Percentiles rank a stretch among this genome's conserved stretches.
Conservation (phyloP, 2,329 filamentous ascomycete genomes). For the Ceratocystis alfenasii region DNA sequence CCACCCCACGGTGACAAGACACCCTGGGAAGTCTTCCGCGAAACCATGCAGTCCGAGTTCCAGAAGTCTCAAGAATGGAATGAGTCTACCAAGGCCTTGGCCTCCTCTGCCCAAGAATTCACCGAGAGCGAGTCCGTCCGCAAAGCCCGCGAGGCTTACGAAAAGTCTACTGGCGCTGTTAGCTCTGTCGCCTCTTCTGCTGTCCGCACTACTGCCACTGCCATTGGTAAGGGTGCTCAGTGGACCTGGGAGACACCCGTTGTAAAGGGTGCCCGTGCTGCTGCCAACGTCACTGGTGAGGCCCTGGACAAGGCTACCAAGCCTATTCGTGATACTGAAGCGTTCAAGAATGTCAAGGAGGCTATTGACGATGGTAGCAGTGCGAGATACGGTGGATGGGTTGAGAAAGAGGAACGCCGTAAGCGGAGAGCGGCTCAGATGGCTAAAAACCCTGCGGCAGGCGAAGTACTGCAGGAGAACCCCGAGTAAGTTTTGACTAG, state of each 20-base stretch:
- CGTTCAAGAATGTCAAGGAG: conserved; percentile 87
- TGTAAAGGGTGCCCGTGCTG: conserved; percentile 80
- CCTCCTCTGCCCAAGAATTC: conserved; percentile 79
- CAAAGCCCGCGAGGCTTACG: conserved; percentile 73
- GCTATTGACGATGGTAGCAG: conserved; percentile 96
- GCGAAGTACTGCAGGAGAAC: conserved; percentile 63
- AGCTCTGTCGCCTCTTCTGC: conserved; percentile 66
- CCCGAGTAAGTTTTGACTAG: conserved; percentile 58
- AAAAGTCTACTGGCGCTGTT: conserved; percentile 73
- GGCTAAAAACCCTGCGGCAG: conserved; percentile 38
- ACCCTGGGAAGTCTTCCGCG: conserved; percentile 96
- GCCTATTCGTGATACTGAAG: conserved; percentile 86
- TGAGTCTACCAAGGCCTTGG: conserved; percentile 90
- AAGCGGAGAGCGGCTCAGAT: conserved; percentile 65
- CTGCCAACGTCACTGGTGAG: conserved; percentile 72
- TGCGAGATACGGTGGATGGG: conserved; percentile 89
- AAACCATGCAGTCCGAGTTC: conserved; percentile 89
- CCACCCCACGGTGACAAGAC: conserved; percentile 98
- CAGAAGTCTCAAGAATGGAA: conserved; percentile 99
- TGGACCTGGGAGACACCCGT: conserved; percentile 97
- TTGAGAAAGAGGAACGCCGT: conserved; percentile 87
- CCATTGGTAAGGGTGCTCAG: conserved; percentile 76
- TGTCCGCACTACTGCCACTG: conserved; percentile 73
- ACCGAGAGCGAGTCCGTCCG: conserved; percentile 85
- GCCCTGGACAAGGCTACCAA: conserved; percentile 90